Evolutionary conservation across 805 yeast species (phyloP).

Genomic region (Yamadazyma insecticola): DNA sequence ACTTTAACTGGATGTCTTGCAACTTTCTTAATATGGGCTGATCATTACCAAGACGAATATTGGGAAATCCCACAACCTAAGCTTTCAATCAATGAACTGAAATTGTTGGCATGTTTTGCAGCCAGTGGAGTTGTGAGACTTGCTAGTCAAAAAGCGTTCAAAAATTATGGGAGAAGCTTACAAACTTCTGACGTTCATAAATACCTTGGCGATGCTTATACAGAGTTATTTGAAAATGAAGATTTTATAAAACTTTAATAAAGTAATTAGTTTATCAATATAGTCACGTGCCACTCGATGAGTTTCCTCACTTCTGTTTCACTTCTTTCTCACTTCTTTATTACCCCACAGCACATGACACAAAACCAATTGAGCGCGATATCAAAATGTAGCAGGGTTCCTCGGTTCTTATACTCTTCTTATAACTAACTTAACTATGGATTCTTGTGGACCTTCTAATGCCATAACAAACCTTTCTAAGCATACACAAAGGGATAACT

Average conservation of each 20-base stretch:
- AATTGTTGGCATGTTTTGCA: slow-evolving; percentile 60
- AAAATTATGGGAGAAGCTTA: slow-evolving; percentile 67
- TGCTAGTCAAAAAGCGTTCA: slow-evolving; percentile 64
- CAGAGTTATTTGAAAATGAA: slow-evolving; percentile 34
- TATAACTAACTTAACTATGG: no score
- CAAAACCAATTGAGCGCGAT: no score
- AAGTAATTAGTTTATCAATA: no score
- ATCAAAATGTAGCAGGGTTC: no score
- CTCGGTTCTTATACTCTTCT: no score
- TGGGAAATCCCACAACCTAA: slow-evolving; percentile 44
- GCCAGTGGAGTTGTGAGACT: slow-evolving; percentile 65
- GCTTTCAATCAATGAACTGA: slow-evolving; percentile 24
- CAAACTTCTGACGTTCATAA: slow-evolving; percentile 79
- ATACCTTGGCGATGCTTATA: slow-evolving; percentile 60
- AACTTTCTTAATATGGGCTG: slow-evolving; percentile 75
- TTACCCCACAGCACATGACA: no score
- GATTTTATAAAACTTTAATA: slow-evolving; percentile 12
- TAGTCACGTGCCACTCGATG: no score
- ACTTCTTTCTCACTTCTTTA: no score
- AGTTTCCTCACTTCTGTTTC: no score
- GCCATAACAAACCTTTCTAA: slow-evolving; percentile 39
- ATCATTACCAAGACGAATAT: slow-evolving; percentile 51
- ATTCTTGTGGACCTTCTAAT: slow-evolving; percentile 43
- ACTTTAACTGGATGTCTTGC: slow-evolving; percentile 84
- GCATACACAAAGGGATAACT: slow-evolving; percentile 37